A percentile compares a stretch with the other conserved stretches of the same genome.
phyloP scores from a whole-genome alignment of 345 rosid species.

The Capsella bursapastoris region DNA sequence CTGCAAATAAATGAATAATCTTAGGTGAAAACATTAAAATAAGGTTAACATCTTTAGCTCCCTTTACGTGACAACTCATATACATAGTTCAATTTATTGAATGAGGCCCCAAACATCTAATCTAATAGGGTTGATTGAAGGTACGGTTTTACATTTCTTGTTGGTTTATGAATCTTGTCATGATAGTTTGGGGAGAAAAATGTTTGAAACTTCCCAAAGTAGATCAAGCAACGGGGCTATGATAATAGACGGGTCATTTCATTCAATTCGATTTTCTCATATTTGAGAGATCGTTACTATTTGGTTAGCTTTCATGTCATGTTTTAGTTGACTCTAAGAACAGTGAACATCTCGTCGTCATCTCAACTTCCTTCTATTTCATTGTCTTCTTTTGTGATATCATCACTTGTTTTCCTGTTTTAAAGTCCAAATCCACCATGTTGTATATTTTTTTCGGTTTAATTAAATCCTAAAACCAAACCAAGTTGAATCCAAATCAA shows the following conservation, averaged over 20 bases:
- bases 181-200: neutral
- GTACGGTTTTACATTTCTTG: neutral
- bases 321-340: conserved; percentile 25
- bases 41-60: neutral
- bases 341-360: conserved; percentile 28
- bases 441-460: neutral
- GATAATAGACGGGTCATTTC: neutral
- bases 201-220: neutral
- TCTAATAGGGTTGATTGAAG: neutral
- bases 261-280: neutral
- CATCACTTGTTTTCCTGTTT: conserved; percentile 7
- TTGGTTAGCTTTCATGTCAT: conserved; percentile 28
- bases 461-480: neutral
- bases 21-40: neutral
- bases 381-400: neutral
- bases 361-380: neutral
- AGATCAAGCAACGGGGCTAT: neutral
- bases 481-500: neutral
- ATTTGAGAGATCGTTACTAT: conserved; percentile 8
- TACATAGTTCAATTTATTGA: neutral
- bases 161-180: conserved; percentile 5
- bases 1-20: neutral
- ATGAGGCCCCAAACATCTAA: conserved; percentile 5
- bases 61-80: conserved; percentile 24
- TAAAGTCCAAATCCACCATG: neutral